These are phyloP conservation scores for Scleroderma citrinum DNA, from an alignment of 768 basidiomycete species.

Conservation along the genomic window DNA sequence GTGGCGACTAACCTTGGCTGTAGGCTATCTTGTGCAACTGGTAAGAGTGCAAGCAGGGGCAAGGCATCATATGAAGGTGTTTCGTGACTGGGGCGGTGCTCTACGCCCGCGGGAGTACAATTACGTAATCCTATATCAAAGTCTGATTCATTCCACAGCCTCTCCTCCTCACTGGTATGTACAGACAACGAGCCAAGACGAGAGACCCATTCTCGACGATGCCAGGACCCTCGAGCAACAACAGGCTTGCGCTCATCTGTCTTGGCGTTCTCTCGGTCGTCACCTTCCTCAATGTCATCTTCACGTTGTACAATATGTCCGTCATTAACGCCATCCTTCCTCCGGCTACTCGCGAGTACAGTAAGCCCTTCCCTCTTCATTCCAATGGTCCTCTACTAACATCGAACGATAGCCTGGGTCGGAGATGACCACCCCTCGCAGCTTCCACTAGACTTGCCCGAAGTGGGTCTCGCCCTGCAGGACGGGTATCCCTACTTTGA, in stretches of 20 bases:
- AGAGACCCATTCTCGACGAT: neutral
- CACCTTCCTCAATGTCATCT: slow-evolving; percentile 18
- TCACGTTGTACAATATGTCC: slow-evolving; percentile 12
- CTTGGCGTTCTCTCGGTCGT: slow-evolving; percentile 16
- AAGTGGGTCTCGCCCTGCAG: slow-evolving; percentile 23
- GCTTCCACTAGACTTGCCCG: slow-evolving; percentile 25
- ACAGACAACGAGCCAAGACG: neutral
- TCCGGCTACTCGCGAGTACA: slow-evolving; percentile 16
- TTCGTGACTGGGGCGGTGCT: too few relatives aligned
- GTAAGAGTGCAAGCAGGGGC: too few relatives aligned
- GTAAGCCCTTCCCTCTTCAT: slow-evolving; percentile 6
- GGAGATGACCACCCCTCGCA: slow-evolving; percentile 28
- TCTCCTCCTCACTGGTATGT: too few relatives aligned
- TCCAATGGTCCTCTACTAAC: neutral
- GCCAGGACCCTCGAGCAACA: too few relatives aligned
- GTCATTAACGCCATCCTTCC: slow-evolving; percentile 10
- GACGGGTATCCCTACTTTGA: slow-evolving; percentile 23
- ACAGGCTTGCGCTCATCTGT: slow-evolving; percentile 6
- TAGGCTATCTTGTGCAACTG: too few relatives aligned
- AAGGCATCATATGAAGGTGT: too few relatives aligned
- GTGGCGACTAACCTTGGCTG: neutral
- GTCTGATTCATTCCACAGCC: too few relatives aligned
- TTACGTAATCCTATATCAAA: too few relatives aligned
- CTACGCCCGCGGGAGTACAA: too few relatives aligned
- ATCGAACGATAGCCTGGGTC: slow-evolving; percentile 17